Percentiles rank a stretch among this genome's conserved stretches.
These are phyloP conservation scores for Beta macrorhiza DNA, from an alignment of 179 eudicot species.

Conservation along the genomic window DNA sequence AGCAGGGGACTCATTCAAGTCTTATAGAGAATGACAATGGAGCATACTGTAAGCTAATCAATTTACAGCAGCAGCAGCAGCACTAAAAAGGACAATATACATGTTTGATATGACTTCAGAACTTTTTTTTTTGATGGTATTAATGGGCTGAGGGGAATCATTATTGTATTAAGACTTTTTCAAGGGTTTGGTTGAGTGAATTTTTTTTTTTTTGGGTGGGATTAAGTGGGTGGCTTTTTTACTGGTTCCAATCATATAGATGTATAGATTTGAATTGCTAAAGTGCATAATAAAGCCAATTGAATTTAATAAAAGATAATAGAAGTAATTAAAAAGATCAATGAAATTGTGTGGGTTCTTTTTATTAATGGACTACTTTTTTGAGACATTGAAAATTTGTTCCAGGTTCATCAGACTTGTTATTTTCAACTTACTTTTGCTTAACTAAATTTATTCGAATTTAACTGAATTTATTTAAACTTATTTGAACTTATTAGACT, in stretches of 20 bases:
- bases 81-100: slow-evolving; percentile 19
- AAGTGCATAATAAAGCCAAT: slow-evolving; percentile 15
- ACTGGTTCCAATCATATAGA: slow-evolving; percentile 9
- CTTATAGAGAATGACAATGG: slow-evolving; percentile 71
- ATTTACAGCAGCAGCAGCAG: slow-evolving; percentile 76
- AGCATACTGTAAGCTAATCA: slow-evolving; percentile 76
- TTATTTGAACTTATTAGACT: too few relatives aligned
- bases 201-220: not conserved
- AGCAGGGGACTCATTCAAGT: slow-evolving; percentile 77
- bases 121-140: not conserved
- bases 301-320: not conserved
- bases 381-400: too few relatives aligned
- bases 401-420: too few relatives aligned
- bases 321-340: too few relatives aligned
- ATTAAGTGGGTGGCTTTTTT: not conserved
- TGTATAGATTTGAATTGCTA: slow-evolving; percentile 23
- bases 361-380: too few relatives aligned
- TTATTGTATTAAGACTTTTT: too few relatives aligned
- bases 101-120: not conserved
- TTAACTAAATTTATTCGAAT: too few relatives aligned
- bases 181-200: slow-evolving; percentile 1
- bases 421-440: too few relatives aligned
- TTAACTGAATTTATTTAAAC: too few relatives aligned
- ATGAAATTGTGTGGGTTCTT: too few relatives aligned
- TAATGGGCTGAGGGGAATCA: too few relatives aligned